Evolutionary conservation across 2,329 filamentous ascomycete species (phyloP), one percentile per base, ranked within the genome.

Genomic region (Periconia sp.): DNA sequence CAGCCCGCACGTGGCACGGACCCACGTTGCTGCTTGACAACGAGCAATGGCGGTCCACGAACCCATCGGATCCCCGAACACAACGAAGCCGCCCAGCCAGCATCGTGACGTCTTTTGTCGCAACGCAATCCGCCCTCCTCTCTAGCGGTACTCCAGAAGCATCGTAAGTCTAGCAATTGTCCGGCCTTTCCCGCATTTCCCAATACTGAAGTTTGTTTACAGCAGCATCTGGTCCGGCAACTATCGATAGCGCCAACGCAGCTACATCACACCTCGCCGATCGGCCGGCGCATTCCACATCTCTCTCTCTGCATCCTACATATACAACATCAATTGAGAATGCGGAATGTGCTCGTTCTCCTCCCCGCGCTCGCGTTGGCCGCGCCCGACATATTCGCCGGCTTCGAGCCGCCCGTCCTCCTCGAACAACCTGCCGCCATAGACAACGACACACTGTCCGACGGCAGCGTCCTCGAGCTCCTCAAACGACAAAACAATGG

Each of bases 401-500:
- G 56, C 44, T 70, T 70, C 56, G 49, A 64, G 40, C 55, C 59
- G 9, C 62, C 64, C 25, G 17, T 43, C 10, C 48, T 65, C 36
- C 50, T 53, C 31, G 50, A 47, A 37, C 41, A 59, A 13, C 44
- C 56, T 12, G 44, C 61, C 13, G 46, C 50, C 33, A 52, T 52
- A 54, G 63, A 67, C 48, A 56, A 57, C 10, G 62, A 58, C 4
- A 32, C 58, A 16, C 44, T 50, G 28, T 51, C 57, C 28, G 56
- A 59, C 33, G 46, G 33, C 35, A 36, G 33, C 21, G 19, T 18
- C 6, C 40, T 55, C 23, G 59, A 66, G 38, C 58, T 70, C 9
- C 46, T 67, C 33, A 63, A 63, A 52, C 64, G 72, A 40, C 69
- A 74, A 40, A 56, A 48, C 46, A 67, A 65, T 40, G 61, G 54